Percentiles rank a stretch among this genome's conserved stretches.
Conservation (phyloP, 2,329 filamentous ascomycete genomes). For the Alternaria atra region DNA sequence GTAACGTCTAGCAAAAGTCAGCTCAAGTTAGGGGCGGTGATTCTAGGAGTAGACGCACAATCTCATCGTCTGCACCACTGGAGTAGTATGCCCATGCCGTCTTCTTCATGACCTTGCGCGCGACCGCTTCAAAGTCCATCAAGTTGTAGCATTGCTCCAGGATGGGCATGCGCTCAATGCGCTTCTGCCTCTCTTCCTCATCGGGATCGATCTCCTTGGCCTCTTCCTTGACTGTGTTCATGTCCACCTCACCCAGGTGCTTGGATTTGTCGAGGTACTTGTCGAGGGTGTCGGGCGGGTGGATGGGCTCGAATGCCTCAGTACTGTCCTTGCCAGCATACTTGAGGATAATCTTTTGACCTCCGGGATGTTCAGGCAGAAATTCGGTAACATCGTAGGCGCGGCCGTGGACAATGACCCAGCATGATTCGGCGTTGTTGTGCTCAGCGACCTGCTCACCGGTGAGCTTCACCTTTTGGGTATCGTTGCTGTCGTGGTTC, state of each 20-base stretch:
- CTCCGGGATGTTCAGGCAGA: conserved; percentile 69
- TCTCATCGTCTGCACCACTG: conserved; percentile 88
- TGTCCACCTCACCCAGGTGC: conserved; percentile 51
- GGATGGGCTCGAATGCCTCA: conserved; percentile 63
- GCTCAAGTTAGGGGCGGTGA: neutral
- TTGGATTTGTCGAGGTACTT: conserved; percentile 56
- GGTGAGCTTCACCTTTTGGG: conserved; percentile 55
- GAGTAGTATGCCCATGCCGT: conserved; percentile 98
- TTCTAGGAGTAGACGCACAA: conserved; percentile 62
- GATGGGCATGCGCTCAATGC: conserved; percentile 58
- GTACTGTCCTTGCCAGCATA: conserved; percentile 63
- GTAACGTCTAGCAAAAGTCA: conserved; percentile 72
- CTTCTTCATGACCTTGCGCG: conserved; percentile 91
- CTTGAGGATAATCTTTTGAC: conserved; percentile 91
- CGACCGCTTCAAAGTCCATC: conserved; percentile 91
- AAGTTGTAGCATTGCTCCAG: conserved; percentile 58
- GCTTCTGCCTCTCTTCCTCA: conserved; percentile 77
- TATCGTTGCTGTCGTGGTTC: conserved; percentile 56
- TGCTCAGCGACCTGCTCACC: conserved; percentile 70
- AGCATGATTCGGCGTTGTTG: conserved; percentile 79
- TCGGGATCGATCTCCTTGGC: conserved; percentile 62
- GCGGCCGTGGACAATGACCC: conserved; percentile 73
- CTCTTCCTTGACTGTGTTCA: conserved; percentile 47
- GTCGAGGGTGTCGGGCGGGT: conserved; percentile 58
- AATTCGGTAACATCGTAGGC: conserved; percentile 76